These are phyloP conservation scores for Phytophthora brassicae DNA, from an alignment of 352 stramenopile species.

Conservation along the genomic window DNA sequence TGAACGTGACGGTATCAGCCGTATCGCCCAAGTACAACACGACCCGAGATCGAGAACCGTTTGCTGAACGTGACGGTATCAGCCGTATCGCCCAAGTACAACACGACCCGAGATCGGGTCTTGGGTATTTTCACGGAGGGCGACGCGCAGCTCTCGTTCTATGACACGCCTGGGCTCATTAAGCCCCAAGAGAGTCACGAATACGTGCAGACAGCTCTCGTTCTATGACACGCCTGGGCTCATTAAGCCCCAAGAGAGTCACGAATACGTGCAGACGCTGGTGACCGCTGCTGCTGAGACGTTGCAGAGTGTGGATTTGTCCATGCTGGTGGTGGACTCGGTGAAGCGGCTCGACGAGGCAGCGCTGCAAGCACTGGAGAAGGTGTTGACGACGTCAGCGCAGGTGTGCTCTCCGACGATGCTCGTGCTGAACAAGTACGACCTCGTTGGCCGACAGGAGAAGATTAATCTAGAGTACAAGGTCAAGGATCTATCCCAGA, in stretches of 20 bases:
- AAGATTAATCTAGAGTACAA: constrained; percentile 60
- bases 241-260: constrained; percentile 86
- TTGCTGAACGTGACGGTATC: constrained; percentile 82
- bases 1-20: constrained; percentile 82
- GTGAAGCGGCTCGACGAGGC: constrained; percentile 83
- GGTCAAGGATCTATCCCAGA: constrained; percentile 77
- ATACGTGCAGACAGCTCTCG: constrained; percentile 79
- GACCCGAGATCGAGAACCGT: constrained; percentile 72
- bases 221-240: constrained; percentile 88
- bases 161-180: constrained; percentile 85
- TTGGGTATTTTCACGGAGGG: constrained; percentile 79
- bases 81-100: constrained; percentile 88
- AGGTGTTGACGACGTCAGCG: constrained; percentile 78
- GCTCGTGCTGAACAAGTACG: constrained; percentile 88
- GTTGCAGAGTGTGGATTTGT: constrained; percentile 81
- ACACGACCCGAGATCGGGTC: constrained; percentile 80
- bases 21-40: constrained; percentile 91
- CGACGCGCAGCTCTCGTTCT: constrained; percentile 80
- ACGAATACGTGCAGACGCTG: constrained; percentile 81
- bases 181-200: constrained; percentile 86
- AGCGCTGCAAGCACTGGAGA: constrained; percentile 74
- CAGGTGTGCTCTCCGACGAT: constrained; percentile 76
- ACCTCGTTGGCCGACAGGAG: constrained; percentile 60
- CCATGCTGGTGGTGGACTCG: constrained; percentile 82
- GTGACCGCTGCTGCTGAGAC: constrained; percentile 80